phyloP scores from a whole-genome alignment of 2,329 filamentous ascomycete genomes.

The Colletotrichum sp. region DNA sequence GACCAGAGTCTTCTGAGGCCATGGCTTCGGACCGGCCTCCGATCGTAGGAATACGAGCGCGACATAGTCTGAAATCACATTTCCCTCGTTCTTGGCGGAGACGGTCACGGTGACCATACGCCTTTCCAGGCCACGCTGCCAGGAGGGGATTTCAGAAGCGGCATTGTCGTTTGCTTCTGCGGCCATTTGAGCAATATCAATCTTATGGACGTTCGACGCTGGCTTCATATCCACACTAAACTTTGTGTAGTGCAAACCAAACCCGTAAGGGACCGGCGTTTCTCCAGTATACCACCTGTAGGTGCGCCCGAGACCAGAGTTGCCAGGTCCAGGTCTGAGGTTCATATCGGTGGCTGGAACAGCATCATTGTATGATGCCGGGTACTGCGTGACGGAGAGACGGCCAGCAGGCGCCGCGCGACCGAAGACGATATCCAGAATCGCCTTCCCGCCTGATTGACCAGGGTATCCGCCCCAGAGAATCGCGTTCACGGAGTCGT shows the following conservation, averaged over 20 bases:
- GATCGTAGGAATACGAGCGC: slow-evolving; percentile 54
- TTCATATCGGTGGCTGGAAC: slow-evolving; percentile 62
- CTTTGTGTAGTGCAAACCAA: slow-evolving; percentile 63
- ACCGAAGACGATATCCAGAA: slow-evolving; percentile 60
- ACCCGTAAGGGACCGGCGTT: slow-evolving; percentile 56
- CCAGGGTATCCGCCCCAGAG: slow-evolving; percentile 66
- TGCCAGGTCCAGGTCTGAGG: slow-evolving; percentile 42
- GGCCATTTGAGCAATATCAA: not conserved
- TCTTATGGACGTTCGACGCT: not conserved
- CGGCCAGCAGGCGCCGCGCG: slow-evolving; percentile 55
- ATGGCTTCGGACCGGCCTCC: slow-evolving; percentile 49
- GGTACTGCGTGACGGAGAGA: slow-evolving; percentile 61
- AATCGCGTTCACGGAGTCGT: slow-evolving; percentile 53
- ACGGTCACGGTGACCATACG: slow-evolving; percentile 37
- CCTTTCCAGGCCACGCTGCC: not conserved
- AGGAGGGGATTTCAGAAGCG: not conserved
- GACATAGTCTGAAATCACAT: slow-evolving; percentile 54
- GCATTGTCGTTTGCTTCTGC: not conserved
- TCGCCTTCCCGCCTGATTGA: slow-evolving; percentile 60
- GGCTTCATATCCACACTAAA: slow-evolving; percentile 38
- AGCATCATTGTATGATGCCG: slow-evolving; percentile 51
- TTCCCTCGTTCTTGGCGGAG: slow-evolving; percentile 52
- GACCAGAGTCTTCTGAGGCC: slow-evolving; percentile 57
- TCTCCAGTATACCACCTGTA: slow-evolving; percentile 62
- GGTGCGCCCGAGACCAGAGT: slow-evolving; percentile 53